These are phyloP conservation scores for Sindora glabra DNA, from an alignment of 306 rosid genomes.

Conservation along the genomic window DNA sequence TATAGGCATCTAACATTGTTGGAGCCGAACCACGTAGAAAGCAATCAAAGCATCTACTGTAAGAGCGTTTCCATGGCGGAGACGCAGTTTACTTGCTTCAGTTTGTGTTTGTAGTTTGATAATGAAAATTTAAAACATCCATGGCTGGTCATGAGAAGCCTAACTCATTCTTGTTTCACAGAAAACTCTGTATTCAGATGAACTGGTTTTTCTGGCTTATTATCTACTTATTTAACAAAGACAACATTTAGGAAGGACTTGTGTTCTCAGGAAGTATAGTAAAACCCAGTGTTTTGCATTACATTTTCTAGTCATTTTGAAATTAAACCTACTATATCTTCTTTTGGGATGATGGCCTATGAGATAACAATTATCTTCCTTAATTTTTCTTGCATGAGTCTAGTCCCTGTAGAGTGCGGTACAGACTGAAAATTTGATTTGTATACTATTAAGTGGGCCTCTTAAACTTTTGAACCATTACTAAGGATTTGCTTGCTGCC, in stretches of 20 bases:
- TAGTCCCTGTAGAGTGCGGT: no score
- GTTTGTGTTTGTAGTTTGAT: not conserved
- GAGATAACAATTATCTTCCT: no score
- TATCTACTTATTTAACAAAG: no score
- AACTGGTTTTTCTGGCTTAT: no score
- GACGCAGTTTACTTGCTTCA: not conserved
- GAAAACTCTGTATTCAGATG: not conserved
- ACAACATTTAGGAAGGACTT: not conserved
- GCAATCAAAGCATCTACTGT: not conserved
- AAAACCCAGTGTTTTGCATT: not conserved
- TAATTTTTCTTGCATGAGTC: no score
- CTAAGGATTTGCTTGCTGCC: no score
- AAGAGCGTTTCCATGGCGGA: no score
- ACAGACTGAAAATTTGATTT: no score
- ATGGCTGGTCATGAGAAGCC: not conserved
- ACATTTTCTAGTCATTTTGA: not conserved
- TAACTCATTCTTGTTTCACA: not conserved
- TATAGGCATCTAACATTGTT: not conserved
- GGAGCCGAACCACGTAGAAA: not conserved
- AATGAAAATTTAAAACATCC: not conserved
- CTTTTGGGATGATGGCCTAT: no score
- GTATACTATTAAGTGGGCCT: no score
- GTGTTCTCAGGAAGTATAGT: not conserved
- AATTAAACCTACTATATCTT: no score
- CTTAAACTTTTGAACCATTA: no score